Conservation (phyloP, 148 eudicot genomes). For the Vaccinium macrocarpon region DNA sequence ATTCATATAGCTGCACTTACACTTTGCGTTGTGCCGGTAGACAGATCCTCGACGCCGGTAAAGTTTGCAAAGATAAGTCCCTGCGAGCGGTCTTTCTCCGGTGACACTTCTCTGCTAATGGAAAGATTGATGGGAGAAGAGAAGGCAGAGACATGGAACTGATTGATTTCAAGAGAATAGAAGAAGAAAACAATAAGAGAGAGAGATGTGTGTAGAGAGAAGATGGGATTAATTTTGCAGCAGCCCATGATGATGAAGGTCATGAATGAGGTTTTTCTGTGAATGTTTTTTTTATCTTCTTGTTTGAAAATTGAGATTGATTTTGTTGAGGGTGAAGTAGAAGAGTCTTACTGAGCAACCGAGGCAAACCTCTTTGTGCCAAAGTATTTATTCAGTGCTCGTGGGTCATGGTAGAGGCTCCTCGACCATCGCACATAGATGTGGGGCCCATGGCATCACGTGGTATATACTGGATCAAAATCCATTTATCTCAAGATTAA, state of each 20-base stretch:
- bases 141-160: slow-evolving; percentile 14
- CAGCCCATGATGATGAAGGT: not conserved
- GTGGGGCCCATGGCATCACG: too few relatives aligned
- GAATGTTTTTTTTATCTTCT: not conserved
- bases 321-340: not conserved
- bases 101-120: not conserved
- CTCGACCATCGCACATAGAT: too few relatives aligned
- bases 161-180: slow-evolving; percentile 1
- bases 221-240: not conserved
- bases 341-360: not conserved
- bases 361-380: not conserved
- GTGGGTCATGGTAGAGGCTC: too few relatives aligned
- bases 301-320: not conserved
- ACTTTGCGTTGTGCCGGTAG: not conserved
- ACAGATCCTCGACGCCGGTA: not conserved
- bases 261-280: too few relatives aligned
- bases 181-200: slow-evolving; percentile 13
- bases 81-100: not conserved
- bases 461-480: too few relatives aligned
- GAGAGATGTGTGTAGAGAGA: not conserved
- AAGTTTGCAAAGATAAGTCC: not conserved
- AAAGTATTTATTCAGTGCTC: not conserved
- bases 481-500: too few relatives aligned
- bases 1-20: not conserved
- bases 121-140: slow-evolving; percentile 5